Evolutionary conservation across 257 asterid species (phyloP), one percentile per base, ranked within the genome.

Genomic region (Ilex asprella): DNA sequence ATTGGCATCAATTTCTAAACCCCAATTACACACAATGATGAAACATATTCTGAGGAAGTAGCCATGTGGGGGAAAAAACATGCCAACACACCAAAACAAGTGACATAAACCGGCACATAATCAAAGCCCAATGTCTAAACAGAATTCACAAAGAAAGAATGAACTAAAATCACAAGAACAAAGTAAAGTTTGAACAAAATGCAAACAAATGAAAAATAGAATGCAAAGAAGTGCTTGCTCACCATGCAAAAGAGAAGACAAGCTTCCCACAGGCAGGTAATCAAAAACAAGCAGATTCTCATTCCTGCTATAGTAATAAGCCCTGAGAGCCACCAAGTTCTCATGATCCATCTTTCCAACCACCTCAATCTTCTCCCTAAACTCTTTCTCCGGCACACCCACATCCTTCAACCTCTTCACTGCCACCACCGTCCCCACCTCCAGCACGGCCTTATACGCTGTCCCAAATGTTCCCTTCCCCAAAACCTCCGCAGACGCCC

Each of bases 191-290:
- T 43, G 30, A 9, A 39, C 44, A 8, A 30, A 2, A 30, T 35
- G 41, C 5, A 35, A 35, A 35, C 41, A 35, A 35, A 35, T 35
- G 5, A 35, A 35, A 35, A 8, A 35, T 46, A 35, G 5, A 8
- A 35, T 35, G 5, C 41, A 35, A 3, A 4, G 41, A 35, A 35
- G 5, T 12, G 14, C 5, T 7, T 49, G 29, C 79, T 66, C 67
- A 93, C 99, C 99, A 64, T 93, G 96, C 81, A 93, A 82, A 31
- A 93, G 74, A 30, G 99, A 91, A 77, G 99, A 89, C 55, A 93
- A 80, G 84, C 99, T 93, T 7, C 99, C 97, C 85, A 82, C 76
- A 1, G 95, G 86, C 82, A 93, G 41, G 63, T 86, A 93, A 56
- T 93, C 96, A 64, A 77, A 93, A 14, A 93, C 97, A 54, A 93